These are phyloP conservation scores for Fragaria vesca DNA, from an alignment of 306 rosid genomes.

Conservation along the genomic window DNA sequence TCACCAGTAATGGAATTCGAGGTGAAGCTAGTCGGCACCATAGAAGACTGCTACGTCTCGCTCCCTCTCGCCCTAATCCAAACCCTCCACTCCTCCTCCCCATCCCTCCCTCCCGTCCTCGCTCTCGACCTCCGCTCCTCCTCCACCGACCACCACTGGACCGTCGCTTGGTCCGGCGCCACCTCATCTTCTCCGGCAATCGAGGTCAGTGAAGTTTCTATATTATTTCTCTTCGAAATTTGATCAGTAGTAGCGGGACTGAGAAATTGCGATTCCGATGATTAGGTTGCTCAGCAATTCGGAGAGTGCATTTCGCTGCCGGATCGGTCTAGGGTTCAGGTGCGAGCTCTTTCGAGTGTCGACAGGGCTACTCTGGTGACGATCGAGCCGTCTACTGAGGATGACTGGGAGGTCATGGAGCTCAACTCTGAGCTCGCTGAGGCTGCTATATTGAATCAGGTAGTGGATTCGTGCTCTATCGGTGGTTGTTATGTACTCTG, in stretches of 20 bases:
- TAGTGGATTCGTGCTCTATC: constrained; percentile 13
- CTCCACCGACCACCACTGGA: constrained; percentile 41
- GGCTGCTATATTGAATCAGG: constrained; percentile 78
- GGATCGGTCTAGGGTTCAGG: constrained; percentile 51
- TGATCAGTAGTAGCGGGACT: background rate
- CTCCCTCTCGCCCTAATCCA: constrained; percentile 74
- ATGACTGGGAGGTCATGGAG: constrained; percentile 96
- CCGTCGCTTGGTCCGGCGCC: constrained; percentile 93
- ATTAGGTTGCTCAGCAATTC: constrained; percentile 66
- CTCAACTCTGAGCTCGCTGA: constrained; percentile 84
- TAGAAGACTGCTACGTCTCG: constrained; percentile 68
- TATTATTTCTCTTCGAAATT: background rate
- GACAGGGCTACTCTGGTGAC: constrained; percentile 63
- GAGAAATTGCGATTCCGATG: background rate
- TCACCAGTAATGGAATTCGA: constrained; percentile 41
- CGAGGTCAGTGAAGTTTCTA: constrained; percentile 40
- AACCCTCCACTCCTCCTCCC: constrained; percentile 51
- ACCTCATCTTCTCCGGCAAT: constrained; percentile 65
- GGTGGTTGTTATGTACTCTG: background rate
- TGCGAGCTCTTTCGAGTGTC: constrained; percentile 57
- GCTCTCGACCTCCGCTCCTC: constrained; percentile 71
- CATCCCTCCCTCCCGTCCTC: constrained; percentile 56
- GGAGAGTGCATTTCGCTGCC: constrained; percentile 78
- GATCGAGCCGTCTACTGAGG: constrained; percentile 74
- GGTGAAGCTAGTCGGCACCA: constrained; percentile 54